Evolutionary conservation across 257 asterid species (phyloP), one percentile per base, ranked within the genome.

Genomic region (Thymus mandschuricus): DNA sequence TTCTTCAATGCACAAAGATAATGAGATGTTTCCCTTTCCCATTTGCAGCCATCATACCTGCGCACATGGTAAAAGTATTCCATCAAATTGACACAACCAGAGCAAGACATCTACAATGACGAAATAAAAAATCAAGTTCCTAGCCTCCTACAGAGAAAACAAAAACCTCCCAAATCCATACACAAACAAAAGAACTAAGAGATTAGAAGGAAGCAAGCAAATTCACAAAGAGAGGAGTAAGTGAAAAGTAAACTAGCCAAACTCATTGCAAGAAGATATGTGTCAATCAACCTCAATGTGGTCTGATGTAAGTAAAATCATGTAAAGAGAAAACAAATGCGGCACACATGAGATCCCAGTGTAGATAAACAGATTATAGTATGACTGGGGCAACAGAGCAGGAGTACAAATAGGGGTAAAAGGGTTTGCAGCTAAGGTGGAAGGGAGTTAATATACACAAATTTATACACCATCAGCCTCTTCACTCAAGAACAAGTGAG

Each of bases 61-160:
- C 81, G 60, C 74, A 76, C 64, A 79, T 70, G 76, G 72, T 81
- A 80, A 81, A 52, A 66, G 11, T 67, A 76, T 70, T 72, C 52
- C 76, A 80, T 83, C 86, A 84, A 80, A 80, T 70, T 70, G 84
- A 84, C 81, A 74, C 86, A 78, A 72, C 71, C 61, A 75, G 65
- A 59, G 73, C 35, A 55, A 67, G 66, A 74, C 77, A 52, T 52
- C 69, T 8, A 76, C 60, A 52, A 58, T 46, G 49, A 60, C 54
- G 12, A 43, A 54, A 67, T 61, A 52, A 46, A 67, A 44, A 46
- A 67, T 38, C 54, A 41, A 35, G 27, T 43, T 21, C n/a, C 29
- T 41, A 27, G 21, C n/a, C 57, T 56, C 74, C 41, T 21, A 2
- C n/a, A 11, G 13, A 12, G 60, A 33, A 29, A 56, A 57, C 11